Evolutionary conservation across 176 grass and related monocot species (phyloP).

Genomic region (Thalia dealbata): DNA sequence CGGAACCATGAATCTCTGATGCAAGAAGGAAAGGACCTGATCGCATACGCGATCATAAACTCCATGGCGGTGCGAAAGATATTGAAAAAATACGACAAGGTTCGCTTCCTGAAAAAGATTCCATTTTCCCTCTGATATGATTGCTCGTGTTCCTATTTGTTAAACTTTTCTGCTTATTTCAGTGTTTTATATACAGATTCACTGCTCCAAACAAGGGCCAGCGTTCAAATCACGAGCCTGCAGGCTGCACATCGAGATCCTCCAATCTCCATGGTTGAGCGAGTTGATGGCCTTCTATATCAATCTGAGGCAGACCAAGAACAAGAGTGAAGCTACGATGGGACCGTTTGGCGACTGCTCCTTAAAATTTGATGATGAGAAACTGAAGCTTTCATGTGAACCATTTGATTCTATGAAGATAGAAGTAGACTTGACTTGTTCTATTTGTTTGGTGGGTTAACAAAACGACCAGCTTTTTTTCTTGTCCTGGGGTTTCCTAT

Average conservation of each 20-base stretch:
- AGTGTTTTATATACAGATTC: conserved; percentile 35
- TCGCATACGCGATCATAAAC: conserved; percentile 86
- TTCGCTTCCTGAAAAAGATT: conserved; percentile 7
- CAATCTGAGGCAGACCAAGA: conserved; percentile 48
- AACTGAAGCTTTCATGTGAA: conserved; percentile 47
- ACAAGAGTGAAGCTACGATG: conserved; percentile 30
- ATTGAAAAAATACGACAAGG: conserved; percentile 95
- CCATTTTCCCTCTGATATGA: neutral
- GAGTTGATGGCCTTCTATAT: conserved; percentile 91
- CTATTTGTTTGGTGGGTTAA: conserved; percentile 74
- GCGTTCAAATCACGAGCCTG: conserved; percentile 75
- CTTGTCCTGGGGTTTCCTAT: too few species aligned
- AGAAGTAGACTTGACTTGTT: conserved; percentile 76
- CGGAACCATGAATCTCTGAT: conserved; percentile 36
- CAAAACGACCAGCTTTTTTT: conserved; percentile 5
- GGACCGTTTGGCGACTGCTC: conserved; percentile 59
- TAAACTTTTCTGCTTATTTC: neutral
- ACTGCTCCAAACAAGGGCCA: conserved; percentile 88
- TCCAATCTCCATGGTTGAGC: conserved; percentile 79
- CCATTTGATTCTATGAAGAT: conserved; percentile 67
- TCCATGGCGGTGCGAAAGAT: conserved; percentile 85
- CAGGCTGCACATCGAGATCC: conserved; percentile 84
- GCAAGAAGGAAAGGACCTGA: conserved; percentile 70
- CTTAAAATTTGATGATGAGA: conserved; percentile 55
- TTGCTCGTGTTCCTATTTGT: neutral